These are phyloP conservation scores for Russula sp. DNA, from an alignment of 768 basidiomycete genomes.

Conservation along the genomic window DNA sequence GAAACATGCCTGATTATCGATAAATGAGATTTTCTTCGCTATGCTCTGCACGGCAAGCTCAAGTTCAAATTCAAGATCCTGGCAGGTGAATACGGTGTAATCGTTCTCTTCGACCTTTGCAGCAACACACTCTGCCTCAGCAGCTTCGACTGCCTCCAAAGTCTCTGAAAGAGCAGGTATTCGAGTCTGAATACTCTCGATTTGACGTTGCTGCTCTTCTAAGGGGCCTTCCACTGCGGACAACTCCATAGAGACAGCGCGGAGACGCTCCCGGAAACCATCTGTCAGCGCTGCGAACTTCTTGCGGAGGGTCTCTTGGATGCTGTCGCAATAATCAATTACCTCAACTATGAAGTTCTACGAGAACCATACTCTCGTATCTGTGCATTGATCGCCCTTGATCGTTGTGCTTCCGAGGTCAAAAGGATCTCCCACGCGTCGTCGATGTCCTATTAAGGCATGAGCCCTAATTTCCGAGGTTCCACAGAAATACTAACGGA, in stretches of 20 bases:
- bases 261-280: conserved; percentile 61
- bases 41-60: conserved; percentile 75
- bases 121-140: conserved; percentile 68
- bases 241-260: conserved; percentile 62
- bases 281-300: conserved; percentile 74
- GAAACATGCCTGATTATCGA: conserved; percentile 81
- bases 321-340: conserved; percentile 37
- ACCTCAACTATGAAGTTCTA: not conserved
- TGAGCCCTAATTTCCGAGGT: not conserved
- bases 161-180: conserved; percentile 58
- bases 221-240: conserved; percentile 66
- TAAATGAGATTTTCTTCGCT: conserved; percentile 86
- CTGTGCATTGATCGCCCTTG: conserved; percentile 78
- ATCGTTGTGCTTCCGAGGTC: conserved; percentile 65
- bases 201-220: conserved; percentile 73
- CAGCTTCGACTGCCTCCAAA: conserved; percentile 45
- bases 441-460: conserved; percentile 56
- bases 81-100: conserved; percentile 82
- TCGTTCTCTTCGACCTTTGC: conserved; percentile 98
- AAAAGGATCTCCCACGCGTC: conserved; percentile 67
- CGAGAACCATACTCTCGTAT: conserved; percentile 65
- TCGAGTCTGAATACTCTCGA: conserved; percentile 55
- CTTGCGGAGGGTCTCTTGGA: conserved; percentile 73
- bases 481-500: conserved; percentile 32
- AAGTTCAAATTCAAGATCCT: conserved; percentile 87